Evolutionary conservation across 441 rosid genomes (phyloP).

Genomic region (Euphorbia schlechtendalii): DNA sequence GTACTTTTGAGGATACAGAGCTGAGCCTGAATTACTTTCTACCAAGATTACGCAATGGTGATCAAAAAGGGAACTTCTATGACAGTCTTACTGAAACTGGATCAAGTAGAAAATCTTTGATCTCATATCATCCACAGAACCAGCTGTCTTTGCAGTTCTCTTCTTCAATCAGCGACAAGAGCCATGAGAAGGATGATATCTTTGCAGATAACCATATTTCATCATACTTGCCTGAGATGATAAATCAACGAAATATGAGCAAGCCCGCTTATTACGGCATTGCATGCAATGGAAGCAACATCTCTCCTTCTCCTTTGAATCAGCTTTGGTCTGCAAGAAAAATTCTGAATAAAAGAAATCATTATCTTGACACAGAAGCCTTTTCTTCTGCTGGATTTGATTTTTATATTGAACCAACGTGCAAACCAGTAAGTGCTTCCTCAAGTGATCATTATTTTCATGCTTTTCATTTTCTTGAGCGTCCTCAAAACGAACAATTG

Average conservation of each 20-base stretch:
- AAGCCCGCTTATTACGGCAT: constrained; percentile 14
- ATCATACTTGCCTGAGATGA: constrained; percentile 8
- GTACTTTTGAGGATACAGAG: constrained; percentile 23
- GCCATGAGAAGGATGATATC: constrained; percentile 20
- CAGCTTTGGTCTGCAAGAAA: constrained; percentile 17
- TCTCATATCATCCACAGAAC: constrained; percentile 18
- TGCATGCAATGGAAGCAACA: constrained; percentile 5
- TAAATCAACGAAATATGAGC: constrained; percentile 10
- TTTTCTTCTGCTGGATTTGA: constrained; percentile 17
- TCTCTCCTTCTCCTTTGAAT: constrained; percentile 19
- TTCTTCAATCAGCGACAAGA: constrained; percentile 16
- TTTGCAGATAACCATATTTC: constrained; percentile 21
- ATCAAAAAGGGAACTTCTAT: constrained; percentile 17
- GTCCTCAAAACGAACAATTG: constrained; percentile 17
- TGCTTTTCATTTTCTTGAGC: constrained; percentile 14
- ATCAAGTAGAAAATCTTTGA: constrained; percentile 26
- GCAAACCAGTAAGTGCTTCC: constrained; percentile 17
- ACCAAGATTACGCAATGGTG: constrained; percentile 18
- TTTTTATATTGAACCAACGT: constrained; percentile 20
- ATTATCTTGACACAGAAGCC: constrained; percentile 15
- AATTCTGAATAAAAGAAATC: constrained; percentile 13
- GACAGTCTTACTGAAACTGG: constrained; percentile 24
- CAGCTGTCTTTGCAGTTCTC: constrained; percentile 19
- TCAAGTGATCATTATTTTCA: constrained; percentile 10
- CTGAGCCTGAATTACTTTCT: constrained; percentile 27